phyloP scores from a whole-genome alignment of 2,329 filamentous ascomycete species.

The Fusarium sterilihyphosum region DNA sequence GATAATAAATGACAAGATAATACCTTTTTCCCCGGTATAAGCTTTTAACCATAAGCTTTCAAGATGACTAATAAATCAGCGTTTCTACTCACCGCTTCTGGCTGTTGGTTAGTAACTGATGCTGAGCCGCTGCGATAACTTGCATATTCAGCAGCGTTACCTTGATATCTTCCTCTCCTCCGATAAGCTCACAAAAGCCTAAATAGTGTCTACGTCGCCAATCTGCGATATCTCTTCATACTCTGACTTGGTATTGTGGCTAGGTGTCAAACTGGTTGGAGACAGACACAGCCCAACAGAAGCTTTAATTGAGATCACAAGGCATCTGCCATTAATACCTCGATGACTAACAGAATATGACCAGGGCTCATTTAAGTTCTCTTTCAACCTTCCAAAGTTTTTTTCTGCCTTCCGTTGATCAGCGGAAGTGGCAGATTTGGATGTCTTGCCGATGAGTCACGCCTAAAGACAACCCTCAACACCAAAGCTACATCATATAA shows the following conservation, averaged over 20 bases:
- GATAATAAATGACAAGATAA: too few species aligned
- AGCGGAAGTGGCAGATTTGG: neutral
- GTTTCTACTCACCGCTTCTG: neutral
- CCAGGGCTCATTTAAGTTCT: accelerated
- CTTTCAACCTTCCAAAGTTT: accelerated
- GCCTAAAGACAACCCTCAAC: neutral
- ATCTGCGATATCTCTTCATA: accelerated
- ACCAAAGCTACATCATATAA: neutral
- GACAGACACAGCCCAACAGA: too few species aligned
- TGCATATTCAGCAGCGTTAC: too few species aligned
- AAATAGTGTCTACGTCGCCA: accelerated
- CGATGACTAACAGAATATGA: neutral
- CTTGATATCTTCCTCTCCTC: too few species aligned
- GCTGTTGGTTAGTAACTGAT: neutral
- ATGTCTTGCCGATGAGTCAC: conserved; percentile 3
- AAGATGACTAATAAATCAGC: too few species aligned
- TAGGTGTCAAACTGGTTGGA: neutral
- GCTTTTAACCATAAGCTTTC: accelerated
- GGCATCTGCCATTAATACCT: accelerated
- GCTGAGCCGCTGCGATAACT: neutral
- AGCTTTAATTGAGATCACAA: neutral
- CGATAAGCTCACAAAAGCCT: accelerated
- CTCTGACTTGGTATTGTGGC: neutral
- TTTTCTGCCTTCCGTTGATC: neutral
- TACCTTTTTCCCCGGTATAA: too few species aligned